These are phyloP conservation scores for Magnaporthiopsis incrustans DNA, from an alignment of 2,329 filamentous ascomycete species.

Conservation along the genomic window DNA sequence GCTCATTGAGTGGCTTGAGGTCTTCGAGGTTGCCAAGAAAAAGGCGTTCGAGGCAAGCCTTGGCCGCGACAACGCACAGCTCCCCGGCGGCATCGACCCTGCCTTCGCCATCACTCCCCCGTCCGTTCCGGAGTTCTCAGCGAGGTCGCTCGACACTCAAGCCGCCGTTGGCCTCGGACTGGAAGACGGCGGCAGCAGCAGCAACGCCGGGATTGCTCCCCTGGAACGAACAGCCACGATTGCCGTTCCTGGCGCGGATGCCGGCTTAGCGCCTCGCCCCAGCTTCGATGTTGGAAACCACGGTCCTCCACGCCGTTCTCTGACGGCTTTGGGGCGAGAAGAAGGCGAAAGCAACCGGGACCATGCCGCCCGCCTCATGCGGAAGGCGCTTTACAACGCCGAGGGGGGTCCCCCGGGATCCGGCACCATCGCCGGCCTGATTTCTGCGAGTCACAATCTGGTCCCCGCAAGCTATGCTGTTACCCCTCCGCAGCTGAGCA, in stretches of 20 bases:
- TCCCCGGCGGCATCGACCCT: conserved; percentile 50
- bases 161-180: conserved; percentile 16
- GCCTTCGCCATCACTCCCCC: conserved; percentile 91
- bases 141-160: conserved; percentile 48
- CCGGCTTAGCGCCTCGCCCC: conserved; percentile 44
- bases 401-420: conserved; percentile 33
- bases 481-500: conserved; percentile 10
- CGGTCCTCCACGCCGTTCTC: conserved; percentile 41
- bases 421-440: conserved; percentile 73
- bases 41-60: conserved; percentile 74
- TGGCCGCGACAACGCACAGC: conserved; percentile 36
- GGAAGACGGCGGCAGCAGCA: neutral
- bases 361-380: conserved; percentile 80
- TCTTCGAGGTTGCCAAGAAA: conserved; percentile 91
- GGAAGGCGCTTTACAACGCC: conserved; percentile 52
- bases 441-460: conserved; percentile 75
- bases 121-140: conserved; percentile 82
- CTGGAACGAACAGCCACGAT: conserved; percentile 59
- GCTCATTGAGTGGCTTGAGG: conserved; percentile 88
- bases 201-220: conserved; percentile 15
- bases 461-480: conserved; percentile 42
- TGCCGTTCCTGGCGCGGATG: conserved; percentile 55
- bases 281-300: conserved; percentile 60
- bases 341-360: conserved; percentile 72
- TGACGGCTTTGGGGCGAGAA: conserved; percentile 46